These are phyloP conservation scores for Cercospora zeae-maydis DNA, from an alignment of 2,329 filamentous ascomycete species.

Conservation along the genomic window DNA sequence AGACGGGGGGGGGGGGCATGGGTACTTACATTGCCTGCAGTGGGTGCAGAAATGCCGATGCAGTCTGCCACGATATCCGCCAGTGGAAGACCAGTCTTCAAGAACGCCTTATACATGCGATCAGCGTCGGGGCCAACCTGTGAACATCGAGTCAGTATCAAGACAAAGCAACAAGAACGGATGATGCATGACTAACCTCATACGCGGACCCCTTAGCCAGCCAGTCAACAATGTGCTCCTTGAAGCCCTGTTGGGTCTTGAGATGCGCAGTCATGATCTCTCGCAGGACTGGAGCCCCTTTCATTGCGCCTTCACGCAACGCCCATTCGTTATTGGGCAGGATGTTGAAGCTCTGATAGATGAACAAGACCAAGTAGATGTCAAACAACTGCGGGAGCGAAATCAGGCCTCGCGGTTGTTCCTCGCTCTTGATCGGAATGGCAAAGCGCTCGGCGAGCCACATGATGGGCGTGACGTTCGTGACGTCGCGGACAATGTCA, in stretches of 20 bases:
- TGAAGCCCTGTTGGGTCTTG: slow-evolving; percentile 44
- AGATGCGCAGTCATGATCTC: slow-evolving; percentile 46
- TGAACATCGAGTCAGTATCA: background rate
- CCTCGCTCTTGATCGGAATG: slow-evolving; percentile 62
- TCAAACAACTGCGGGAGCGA: slow-evolving; percentile 48
- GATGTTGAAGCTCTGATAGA: slow-evolving; percentile 55
- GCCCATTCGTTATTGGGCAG: slow-evolving; percentile 49
- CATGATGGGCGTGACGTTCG: slow-evolving; percentile 62
- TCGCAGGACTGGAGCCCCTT: slow-evolving; percentile 40
- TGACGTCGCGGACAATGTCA: slow-evolving; percentile 61
- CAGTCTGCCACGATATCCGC: slow-evolving; percentile 51
- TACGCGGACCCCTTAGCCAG: slow-evolving; percentile 49
- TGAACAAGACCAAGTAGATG: slow-evolving; percentile 45
- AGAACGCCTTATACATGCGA: slow-evolving; percentile 50
- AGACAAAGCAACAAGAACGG: background rate
- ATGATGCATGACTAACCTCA: slow-evolving; percentile 29
- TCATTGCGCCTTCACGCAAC: slow-evolving; percentile 45
- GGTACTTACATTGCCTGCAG: slow-evolving; percentile 42
- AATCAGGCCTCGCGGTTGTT: slow-evolving; percentile 56
- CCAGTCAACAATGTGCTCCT: slow-evolving; percentile 46
- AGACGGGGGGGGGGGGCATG: background rate
- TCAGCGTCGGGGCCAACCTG: slow-evolving; percentile 49
- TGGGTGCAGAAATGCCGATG: slow-evolving; percentile 49
- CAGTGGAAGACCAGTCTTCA: slow-evolving; percentile 45
- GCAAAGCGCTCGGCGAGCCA: slow-evolving; percentile 63